Percentiles rank a stretch among this genome's conserved stretches.
These are phyloP conservation scores for Pseudocercospora cruenta DNA, from an alignment of 2,329 filamentous ascomycete genomes.

Conservation along the genomic window DNA sequence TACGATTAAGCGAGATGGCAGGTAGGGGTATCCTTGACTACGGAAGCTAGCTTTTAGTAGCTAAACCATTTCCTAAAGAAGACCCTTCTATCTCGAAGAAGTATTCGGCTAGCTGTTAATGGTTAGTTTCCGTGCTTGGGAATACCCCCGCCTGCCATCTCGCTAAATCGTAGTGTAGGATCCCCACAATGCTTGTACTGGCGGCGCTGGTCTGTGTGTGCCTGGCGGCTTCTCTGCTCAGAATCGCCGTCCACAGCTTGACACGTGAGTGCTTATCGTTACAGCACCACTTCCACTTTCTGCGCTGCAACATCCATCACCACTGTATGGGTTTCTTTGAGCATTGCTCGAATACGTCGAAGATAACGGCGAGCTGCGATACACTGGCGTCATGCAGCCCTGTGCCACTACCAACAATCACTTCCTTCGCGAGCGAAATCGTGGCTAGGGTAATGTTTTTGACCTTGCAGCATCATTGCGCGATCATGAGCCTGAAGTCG, in stretches of 20 bases:
- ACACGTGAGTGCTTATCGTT: background rate
- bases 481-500: background rate
- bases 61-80: no score
- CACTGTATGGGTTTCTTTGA: background rate
- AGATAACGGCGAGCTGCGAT: background rate
- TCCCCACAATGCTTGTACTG: slow-evolving; percentile 5
- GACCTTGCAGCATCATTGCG: slow-evolving; percentile 3
- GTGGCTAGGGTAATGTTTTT: background rate
- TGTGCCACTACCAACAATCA: background rate
- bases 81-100: no score
- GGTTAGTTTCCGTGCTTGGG: no score
- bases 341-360: background rate
- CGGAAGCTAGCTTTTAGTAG: no score
- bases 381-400: background rate
- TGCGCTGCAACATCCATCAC: background rate
- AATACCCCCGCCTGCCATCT: no score
- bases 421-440: background rate
- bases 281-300: background rate
- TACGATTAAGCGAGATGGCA: no score
- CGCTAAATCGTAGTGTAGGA: no score
- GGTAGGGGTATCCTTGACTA: no score
- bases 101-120: no score
- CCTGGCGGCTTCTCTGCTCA: background rate
- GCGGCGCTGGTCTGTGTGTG: background rate
- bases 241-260: background rate